Evolutionary conservation across 371 early-diverging fungal species (phyloP).

Genomic region (Smittium culicis): DNA sequence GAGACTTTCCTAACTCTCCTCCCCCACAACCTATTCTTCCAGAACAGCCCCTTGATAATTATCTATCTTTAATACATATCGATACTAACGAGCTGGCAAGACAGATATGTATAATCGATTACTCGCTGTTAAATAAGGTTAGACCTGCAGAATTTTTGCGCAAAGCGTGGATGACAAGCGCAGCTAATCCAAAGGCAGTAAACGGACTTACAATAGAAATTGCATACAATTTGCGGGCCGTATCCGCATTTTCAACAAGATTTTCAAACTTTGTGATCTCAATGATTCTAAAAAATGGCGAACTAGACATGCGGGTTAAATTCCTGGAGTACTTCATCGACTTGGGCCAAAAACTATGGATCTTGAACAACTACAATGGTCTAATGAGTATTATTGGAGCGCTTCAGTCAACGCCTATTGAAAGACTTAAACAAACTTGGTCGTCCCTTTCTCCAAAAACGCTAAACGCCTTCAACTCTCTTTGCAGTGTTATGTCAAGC

Average conservation of each 20-base stretch:
- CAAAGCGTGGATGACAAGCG: slow-evolving; percentile 75
- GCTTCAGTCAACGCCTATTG: slow-evolving; percentile 72
- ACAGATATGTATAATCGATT: slow-evolving; percentile 81
- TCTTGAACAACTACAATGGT: slow-evolving; percentile 82
- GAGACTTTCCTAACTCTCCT: slow-evolving; percentile 14
- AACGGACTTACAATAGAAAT: slow-evolving; percentile 37
- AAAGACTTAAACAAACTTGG: slow-evolving; percentile 80
- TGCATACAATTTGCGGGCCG: slow-evolving; percentile 54
- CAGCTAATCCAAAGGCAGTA: slow-evolving; percentile 33
- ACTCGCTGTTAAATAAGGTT: slow-evolving; percentile 60
- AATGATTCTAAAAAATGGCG: slow-evolving; percentile 60
- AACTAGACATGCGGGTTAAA: slow-evolving; percentile 55
- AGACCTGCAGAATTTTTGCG: slow-evolving; percentile 71
- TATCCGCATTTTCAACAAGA: slow-evolving; percentile 56
- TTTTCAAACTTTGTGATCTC: slow-evolving; percentile 81
- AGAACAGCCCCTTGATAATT: slow-evolving; percentile 36
- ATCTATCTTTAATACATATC: slow-evolving; percentile 58
- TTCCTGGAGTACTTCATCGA: slow-evolving; percentile 69
- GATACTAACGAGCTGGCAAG: slow-evolving; percentile 87
- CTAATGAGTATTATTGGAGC: slow-evolving; percentile 82
- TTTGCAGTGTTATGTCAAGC: slow-evolving; percentile 55
- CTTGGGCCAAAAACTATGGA: slow-evolving; percentile 63
- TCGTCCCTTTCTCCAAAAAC: slow-evolving; percentile 37
- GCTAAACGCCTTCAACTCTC: slow-evolving; percentile 40
- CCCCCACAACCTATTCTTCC: slow-evolving; percentile 56